Conservation (phyloP, 176 grass and related monocot genomes). For the Hordeum marinum region DNA sequence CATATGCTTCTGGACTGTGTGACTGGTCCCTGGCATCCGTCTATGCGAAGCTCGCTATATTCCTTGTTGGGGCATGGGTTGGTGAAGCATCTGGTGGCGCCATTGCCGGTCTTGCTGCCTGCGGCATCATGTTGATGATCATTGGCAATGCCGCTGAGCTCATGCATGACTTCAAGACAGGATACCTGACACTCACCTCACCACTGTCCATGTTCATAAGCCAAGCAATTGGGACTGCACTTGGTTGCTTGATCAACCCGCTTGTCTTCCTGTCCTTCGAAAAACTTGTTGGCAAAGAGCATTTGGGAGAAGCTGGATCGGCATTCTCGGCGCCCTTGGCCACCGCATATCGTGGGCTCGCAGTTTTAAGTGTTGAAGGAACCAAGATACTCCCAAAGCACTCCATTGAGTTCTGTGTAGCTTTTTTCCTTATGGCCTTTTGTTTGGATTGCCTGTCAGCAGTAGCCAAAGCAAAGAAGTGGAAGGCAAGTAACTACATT, state of each 20-base stretch:
- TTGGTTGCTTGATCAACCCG: conserved; percentile 55
- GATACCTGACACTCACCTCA: conserved; percentile 39
- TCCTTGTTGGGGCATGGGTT: conserved; percentile 19
- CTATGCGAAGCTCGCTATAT: conserved; percentile 41
- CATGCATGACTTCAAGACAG: conserved; percentile 53
- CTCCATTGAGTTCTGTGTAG: neutral
- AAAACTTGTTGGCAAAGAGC: conserved; percentile 3
- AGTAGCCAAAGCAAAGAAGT: neutral
- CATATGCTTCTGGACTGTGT: conserved; percentile 26
- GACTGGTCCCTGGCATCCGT: conserved; percentile 43
- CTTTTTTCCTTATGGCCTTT: neutral
- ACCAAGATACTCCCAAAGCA: conserved; percentile 18
- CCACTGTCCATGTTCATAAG: conserved; percentile 37
- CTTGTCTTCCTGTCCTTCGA: conserved; percentile 38
- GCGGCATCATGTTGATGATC: conserved; percentile 24
- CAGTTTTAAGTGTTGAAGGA: conserved; percentile 26
- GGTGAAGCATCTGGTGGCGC: conserved; percentile 23
- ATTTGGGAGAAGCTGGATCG: conserved; percentile 2
- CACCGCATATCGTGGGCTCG: conserved; percentile 37
- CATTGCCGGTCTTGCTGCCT: conserved; percentile 27
- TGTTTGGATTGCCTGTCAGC: neutral
- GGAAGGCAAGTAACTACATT: conserved; percentile 7
- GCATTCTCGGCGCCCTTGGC: conserved; percentile 33
- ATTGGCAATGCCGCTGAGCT: conserved; percentile 40
- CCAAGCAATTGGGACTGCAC: conserved; percentile 30